phyloP scores from a whole-genome alignment of 345 rosid species.

The Corchorus capsularis region DNA sequence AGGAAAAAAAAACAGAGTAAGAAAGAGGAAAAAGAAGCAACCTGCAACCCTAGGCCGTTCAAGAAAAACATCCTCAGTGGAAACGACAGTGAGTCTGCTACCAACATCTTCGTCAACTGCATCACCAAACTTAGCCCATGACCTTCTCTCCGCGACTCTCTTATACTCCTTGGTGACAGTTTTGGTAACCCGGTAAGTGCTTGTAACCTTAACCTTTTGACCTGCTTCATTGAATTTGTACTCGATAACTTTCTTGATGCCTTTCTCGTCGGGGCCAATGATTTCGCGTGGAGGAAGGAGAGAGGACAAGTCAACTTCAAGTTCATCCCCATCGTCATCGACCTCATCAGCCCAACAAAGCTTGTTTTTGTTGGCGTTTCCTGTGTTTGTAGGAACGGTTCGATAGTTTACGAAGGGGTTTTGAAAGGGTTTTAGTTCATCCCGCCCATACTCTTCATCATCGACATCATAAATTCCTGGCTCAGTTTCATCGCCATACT shows the following conservation, averaged over 20 bases:
- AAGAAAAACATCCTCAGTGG: constrained; percentile 64
- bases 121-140: constrained; percentile 77
- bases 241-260: constrained; percentile 66
- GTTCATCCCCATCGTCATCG: constrained; percentile 50
- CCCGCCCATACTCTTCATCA: too few relatives aligned
- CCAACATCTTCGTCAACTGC: constrained; percentile 52
- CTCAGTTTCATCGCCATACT: too few relatives aligned
- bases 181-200: constrained; percentile 59
- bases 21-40: constrained; percentile 15
- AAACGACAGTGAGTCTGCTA: constrained; percentile 59
- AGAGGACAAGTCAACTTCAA: constrained; percentile 58
- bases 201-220: constrained; percentile 60
- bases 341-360: constrained; percentile 66
- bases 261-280: constrained; percentile 79
- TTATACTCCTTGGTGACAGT: constrained; percentile 54
- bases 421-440: not conserved
- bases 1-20: not conserved
- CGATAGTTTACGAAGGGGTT: not conserved
- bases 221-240: constrained; percentile 77
- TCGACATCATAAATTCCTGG: too few relatives aligned
- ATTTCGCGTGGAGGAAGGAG: constrained; percentile 64
- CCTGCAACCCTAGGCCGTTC: constrained; percentile 64
- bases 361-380: constrained; percentile 24
- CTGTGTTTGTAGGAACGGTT: not conserved
- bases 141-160: constrained; percentile 59